Evolutionary conservation across 495 filamentous ascomycete genomes (phyloP), one percentile per base, ranked within the genome.

Genomic region (Aspergillus heteromorphus): DNA sequence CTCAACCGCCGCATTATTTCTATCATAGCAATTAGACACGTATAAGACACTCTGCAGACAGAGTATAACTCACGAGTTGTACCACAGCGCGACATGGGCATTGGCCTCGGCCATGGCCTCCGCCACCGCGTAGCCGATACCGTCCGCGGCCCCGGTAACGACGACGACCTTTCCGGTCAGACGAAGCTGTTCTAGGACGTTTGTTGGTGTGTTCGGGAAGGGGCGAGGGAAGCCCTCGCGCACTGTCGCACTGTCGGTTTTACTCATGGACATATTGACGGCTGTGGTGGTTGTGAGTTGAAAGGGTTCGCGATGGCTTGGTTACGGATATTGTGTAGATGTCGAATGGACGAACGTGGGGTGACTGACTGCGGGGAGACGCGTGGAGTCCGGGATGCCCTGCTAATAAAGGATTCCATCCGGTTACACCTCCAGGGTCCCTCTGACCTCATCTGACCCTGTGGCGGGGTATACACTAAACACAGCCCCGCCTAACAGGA

Each of bases 251-350:
- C 68, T 65, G 40, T 80, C 75, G 18, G 67, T 52, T 18, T 70
- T 56, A 47, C 57, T 60, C 76, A 80, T 79, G 54, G 77, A 80
- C 77, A 80, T 80, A 10, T 65, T 72, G 63, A 14, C 9, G n/a
- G 13, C 13, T 13, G n/a, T n/a, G 34, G n/a, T 4, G 23, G 4
- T 27, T 27, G 3, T 27, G 23, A 7, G 7, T 3, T 3, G 23
- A 7, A 27, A 7, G 23, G 23, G 23, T 27, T 27, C n/a, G 23
- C 3, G 23, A 27, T 27, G 23, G 23, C n/a, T n/a, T n/a, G n/a
- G n/a, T n/a, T n/a, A 27, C 23, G 23, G 23, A 27, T 4, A 27
- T 27, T 3, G 23, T 27, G n/a, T n/a, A n/a, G n/a, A n/a, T n/a
- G n/a, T n/a, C n/a, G n/a, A n/a, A n/a, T n/a, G n/a, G n/a, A n/a